Base-by-base conservation (phyloP, 2,329 filamentous ascomycete genomes). In the Xenoacremonium recifei region DNA sequence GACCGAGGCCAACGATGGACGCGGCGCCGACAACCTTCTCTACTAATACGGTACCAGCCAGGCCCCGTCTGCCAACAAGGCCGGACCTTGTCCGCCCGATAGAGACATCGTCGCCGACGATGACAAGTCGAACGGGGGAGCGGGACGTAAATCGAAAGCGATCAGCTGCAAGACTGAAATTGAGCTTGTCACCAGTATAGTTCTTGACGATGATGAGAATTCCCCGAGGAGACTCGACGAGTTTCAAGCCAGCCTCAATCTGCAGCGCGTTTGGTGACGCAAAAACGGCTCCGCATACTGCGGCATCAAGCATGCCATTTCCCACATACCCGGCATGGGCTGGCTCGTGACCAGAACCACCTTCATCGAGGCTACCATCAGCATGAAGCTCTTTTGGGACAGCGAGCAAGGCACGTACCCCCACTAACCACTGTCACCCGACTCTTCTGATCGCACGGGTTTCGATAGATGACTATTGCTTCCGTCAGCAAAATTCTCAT, bases 151-250 rank as follows among this genome's bases (percentile, higher is more conserved):
- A 84, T 40, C 82, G 81, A 9, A 84, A 84, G 58, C 87, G 86
- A 60, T 89, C 85, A 5, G 84, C 81, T 1, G 81, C 85, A 72
- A 89, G 81, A 5, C 84, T 84, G 50, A 89, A 89, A 59, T 89
- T 86, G 45, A 89, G 68, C 36, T 87, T 77, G 60, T 84, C 80
- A 11, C 80, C 81, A 1, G 84, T 87, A 57, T 87, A 87, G 58
- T 89, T 89, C 76, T 87, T 88, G 7, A 87, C 82, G 16, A 88
- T 76, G 6, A 89, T 76, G 23, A 89, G 64, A 1, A 87, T 82
- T 6, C 86, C 86, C 25, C 81, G 76, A 1, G 86, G 77, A 37
- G 79, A 71, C 51, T 81, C 71, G 15, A 87, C 78, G 37, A 80
- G 84, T 53, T 76, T 70, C 35, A 83, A 71, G 3, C 40, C 36